Evolutionary conservation across 2,329 filamentous ascomycete genomes (phyloP), one percentile per base, ranked within the genome.

Genomic region (Simplicillium aogashimaense): DNA sequence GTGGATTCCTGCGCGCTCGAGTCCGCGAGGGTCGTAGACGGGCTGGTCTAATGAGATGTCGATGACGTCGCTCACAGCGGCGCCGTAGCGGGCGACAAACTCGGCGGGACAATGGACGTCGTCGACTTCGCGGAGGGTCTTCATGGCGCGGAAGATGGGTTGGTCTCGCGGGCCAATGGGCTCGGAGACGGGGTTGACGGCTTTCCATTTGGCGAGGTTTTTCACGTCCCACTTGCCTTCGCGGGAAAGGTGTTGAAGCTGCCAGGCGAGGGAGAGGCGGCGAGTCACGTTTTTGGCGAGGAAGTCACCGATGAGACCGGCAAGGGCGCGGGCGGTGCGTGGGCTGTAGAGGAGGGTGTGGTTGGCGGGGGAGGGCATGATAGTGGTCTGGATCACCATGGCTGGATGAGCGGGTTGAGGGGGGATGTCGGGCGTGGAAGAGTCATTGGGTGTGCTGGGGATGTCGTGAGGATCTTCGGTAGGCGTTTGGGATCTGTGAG

Each of bases 221-320:
- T 97, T 97, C 49, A 97, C 87, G 54, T 95, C 90, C 90, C 90
- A 97, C 64, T 97, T 97, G 3, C 89, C 89, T 49, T 88, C 85
- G 2, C 83, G 86, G 3, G 84, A 86, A 17, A 97, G 76, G 52
- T 92, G 83, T 51, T 90, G 84, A 13, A 97, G 69, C 60, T 97
- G 90, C 89, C 90, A 97, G 34, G 83, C 86, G 20, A 90, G 76
- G 1, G 80, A 85, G 12, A 95, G 73, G 8, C 88, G 79, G 9
- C 78, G 72, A 9, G 89, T 89, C 40, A 95, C 71, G 51, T 87
- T 74, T 3, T 72, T 69, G 14, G 78, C 70, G 20, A 95, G 71
- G 53, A 97, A 97, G 46, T 85, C 81, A 43, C 87, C 83, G 39
- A 95, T 81, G 1, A 94, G 70, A 0, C 87, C 87, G 2, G 86